Percentiles rank a stretch among this genome's conserved stretches.
Conservation (phyloP, 257 asterid species). For the Hygrophila difformis region DNA sequence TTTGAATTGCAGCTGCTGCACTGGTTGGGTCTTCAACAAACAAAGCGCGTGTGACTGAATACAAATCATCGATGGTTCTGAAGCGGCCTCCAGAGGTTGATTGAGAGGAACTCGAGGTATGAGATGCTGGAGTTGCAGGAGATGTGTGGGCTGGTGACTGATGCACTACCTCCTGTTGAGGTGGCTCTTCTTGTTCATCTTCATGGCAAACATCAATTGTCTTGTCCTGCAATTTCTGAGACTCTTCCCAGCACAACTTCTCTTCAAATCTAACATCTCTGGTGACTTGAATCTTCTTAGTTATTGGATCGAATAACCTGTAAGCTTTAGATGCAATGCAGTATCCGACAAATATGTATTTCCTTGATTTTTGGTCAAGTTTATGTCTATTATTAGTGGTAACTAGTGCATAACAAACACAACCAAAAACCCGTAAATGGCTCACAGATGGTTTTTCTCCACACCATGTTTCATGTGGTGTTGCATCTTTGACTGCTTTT, state of each 20-base stretch:
- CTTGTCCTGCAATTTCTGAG: neutral
- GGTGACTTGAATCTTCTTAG: neutral
- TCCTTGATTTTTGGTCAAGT: neutral
- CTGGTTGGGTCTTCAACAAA: neutral
- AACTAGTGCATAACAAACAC: no score
- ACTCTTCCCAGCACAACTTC: neutral
- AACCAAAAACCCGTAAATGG: no score
- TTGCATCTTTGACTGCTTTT: neutral
- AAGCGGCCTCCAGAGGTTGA: no score
- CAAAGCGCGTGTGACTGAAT: no score
- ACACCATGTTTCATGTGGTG: neutral
- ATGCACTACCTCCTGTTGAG: no score
- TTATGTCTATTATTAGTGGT: neutral
- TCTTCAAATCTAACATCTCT: neutral
- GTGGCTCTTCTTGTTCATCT: neutral
- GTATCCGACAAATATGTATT: neutral
- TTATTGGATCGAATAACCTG: neutral
- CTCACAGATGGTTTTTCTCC: neutral
- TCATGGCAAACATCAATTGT: neutral
- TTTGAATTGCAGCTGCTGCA: no score
- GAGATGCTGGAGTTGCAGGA: no score
- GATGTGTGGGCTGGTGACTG: no score
- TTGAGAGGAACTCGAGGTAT: no score
- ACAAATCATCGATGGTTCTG: no score
- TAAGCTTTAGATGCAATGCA: neutral